These are phyloP conservation scores for Rhodotorula sp. DNA, from an alignment of 1,284 basidiomycete genomes.

Conservation along the genomic window DNA sequence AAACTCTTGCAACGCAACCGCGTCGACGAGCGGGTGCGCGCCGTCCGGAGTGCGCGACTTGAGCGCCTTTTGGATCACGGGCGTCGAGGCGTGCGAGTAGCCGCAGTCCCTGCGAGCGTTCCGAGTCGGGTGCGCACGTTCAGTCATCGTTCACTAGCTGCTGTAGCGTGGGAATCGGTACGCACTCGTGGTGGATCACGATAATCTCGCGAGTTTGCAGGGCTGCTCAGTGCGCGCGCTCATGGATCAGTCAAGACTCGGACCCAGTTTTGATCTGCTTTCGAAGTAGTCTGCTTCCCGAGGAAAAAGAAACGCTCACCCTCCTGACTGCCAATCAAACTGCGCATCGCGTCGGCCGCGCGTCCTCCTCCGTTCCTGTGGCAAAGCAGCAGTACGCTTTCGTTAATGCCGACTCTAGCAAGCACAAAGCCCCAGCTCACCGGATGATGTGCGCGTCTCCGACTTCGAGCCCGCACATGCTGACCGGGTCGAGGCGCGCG, in stretches of 20 bases:
- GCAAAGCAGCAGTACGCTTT: not conserved
- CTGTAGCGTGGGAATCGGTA: too few relatives aligned
- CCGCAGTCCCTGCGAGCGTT: slow-evolving; percentile 15
- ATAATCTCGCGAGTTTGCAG: slow-evolving; percentile 16
- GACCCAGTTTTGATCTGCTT: not conserved
- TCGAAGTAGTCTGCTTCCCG: not conserved
- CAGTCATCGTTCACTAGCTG: too few relatives aligned
- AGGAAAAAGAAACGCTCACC: not conserved
- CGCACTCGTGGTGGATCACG: slow-evolving; percentile 22
- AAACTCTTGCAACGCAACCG: slow-evolving; percentile 8
- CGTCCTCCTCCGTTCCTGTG: slow-evolving; percentile 19
- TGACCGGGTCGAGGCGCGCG: slow-evolving; percentile 17
- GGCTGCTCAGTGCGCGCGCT: not conserved
- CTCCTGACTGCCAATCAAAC: slow-evolving; percentile 14
- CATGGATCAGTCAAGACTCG: not conserved
- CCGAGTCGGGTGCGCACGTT: not conserved
- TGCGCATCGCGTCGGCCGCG: slow-evolving; percentile 16
- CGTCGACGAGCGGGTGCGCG: slow-evolving; percentile 15
- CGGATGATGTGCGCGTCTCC: slow-evolving; percentile 27
- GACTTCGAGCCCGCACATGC: slow-evolving; percentile 21
- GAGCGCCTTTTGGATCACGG: slow-evolving; percentile 13
- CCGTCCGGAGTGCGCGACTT: slow-evolving; percentile 2
- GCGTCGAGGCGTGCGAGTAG: slow-evolving; percentile 19
- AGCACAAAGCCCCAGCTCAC: not conserved
- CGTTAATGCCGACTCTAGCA: not conserved